Base-by-base conservation (phyloP, 306 rosid species). In the Hippophae rhamnoides region DNA sequence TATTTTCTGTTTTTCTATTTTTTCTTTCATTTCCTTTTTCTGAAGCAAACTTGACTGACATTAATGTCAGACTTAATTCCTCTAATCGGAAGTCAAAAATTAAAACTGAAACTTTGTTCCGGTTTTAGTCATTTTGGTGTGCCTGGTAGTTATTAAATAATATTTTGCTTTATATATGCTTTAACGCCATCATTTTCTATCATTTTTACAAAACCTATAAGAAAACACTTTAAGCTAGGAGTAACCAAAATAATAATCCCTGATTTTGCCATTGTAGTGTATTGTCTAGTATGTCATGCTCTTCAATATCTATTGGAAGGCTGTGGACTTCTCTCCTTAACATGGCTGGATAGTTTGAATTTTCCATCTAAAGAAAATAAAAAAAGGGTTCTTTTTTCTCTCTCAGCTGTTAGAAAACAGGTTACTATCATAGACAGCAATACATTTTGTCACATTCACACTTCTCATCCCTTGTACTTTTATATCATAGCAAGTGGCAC, bases 381-480 rank as follows among this genome's bases (percentile, higher is more conserved):
- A 54, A 43, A 52, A 60, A 43, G 27, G 38, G 38, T 2, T 31
- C 38, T 31, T 31, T 11, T 10, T 14, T 51, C 0, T 52, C 45
- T 43, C 14, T 41, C 11, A 43, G 9, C 43, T 63, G 47, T 23
- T 59, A 51, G 26, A 41, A 57, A 53, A 18, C 23, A 51, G 44
- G 12, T 61, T 46, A 45, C 60, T 10, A 12, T 46, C 44, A 44
- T 42, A 42, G 71, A 50, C 58, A 50, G 4, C 38, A 31, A 27
- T 45, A 11, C 27, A 49, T 58, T 58, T 67, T 67, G 65, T 40
- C 61, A 68, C 45, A 7, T 53, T 53, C 61, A 59, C 58, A 52
- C 48, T 14, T 52, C 72, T 45, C 9, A 27, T 60, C 31, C 47
- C 31, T 45, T 38, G 3, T 68, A 40, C 47, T 55, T 18, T 50